These are phyloP conservation scores for Dissophora globulifera DNA, from an alignment of 192 early-diverging fungal species.

Conservation along the genomic window DNA sequence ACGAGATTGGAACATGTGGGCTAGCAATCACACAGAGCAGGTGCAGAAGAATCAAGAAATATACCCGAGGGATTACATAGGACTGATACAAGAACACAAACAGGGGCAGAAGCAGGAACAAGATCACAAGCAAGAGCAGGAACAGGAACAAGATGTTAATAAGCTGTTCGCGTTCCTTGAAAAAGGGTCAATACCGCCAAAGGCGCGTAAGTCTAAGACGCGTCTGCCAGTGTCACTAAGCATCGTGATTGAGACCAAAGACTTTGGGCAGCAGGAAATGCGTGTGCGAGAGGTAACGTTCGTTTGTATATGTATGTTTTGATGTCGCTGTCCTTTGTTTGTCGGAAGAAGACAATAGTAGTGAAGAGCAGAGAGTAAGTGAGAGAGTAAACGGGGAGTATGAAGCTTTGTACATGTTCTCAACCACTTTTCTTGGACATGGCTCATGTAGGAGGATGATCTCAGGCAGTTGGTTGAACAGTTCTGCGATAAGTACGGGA, in stretches of 20 bases:
- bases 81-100: no score
- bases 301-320: no score
- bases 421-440: no score
- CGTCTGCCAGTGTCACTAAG: constrained; percentile 8
- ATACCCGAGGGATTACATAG: constrained; percentile 3
- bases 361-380: no score
- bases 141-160: no score
- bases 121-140: constrained; percentile 15
- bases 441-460: constrained; percentile 24
- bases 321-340: no score
- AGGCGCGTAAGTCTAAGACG: not conserved
- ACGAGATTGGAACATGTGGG: constrained; percentile 11
- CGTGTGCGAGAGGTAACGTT: constrained; percentile 16
- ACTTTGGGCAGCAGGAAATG: constrained; percentile 28
- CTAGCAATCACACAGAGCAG: constrained; percentile 1
- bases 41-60: constrained; percentile 9
- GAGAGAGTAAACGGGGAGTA: no score
- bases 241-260: constrained; percentile 23
- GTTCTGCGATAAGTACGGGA: constrained; percentile 30
- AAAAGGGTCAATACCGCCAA: no score
- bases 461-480: constrained; percentile 19
- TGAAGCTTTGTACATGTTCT: no score
- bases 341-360: no score
- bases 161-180: no score
- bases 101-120: constrained; percentile 33